A percentile compares a stretch with the other conserved stretches of the same genome.
Evolutionary conservation across 75 land plant genomes (phyloP).

Genomic region (Selaginella moellendorffii): DNA sequence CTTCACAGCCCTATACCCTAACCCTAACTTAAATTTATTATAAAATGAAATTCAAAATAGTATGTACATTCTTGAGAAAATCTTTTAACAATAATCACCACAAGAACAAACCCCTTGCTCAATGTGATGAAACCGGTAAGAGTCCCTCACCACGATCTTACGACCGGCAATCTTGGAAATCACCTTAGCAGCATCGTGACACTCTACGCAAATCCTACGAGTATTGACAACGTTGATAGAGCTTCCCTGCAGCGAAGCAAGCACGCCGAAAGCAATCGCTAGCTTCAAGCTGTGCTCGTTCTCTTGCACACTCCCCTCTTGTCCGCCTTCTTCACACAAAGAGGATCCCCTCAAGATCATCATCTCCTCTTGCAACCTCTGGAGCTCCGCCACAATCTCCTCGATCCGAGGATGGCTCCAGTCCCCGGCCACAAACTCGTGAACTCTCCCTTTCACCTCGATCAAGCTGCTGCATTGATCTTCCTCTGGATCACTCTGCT

Average conservation of each 20-base stretch:
- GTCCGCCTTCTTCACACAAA: background rate
- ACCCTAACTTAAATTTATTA: no score
- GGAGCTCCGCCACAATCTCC: background rate
- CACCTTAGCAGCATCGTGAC: background rate
- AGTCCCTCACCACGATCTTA: slow-evolving; percentile 6
- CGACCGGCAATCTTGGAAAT: slow-evolving; percentile 7
- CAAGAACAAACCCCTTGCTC: slow-evolving; percentile 5
- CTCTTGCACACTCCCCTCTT: background rate
- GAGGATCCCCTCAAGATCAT: background rate
- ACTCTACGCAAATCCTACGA: slow-evolving; percentile 6
- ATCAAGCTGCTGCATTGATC: background rate
- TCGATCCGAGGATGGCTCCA: background rate
- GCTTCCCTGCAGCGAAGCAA: background rate
- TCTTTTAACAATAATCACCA: slow-evolving; percentile 5
- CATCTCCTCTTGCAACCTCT: background rate
- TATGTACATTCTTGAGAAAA: no score
- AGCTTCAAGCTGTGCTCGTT: slow-evolving; percentile 5
- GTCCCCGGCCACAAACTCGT: background rate
- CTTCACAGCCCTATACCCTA: no score
- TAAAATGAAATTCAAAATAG: no score
- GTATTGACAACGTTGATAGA: slow-evolving; percentile 5
- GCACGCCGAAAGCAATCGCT: slow-evolving; percentile 6
- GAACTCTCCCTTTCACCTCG: background rate
- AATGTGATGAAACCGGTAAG: slow-evolving; percentile 9
- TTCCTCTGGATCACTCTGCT: background rate